Evolutionary conservation across 2,329 filamentous ascomycete genomes (phyloP).

Genomic region (Didymella pinodella): DNA sequence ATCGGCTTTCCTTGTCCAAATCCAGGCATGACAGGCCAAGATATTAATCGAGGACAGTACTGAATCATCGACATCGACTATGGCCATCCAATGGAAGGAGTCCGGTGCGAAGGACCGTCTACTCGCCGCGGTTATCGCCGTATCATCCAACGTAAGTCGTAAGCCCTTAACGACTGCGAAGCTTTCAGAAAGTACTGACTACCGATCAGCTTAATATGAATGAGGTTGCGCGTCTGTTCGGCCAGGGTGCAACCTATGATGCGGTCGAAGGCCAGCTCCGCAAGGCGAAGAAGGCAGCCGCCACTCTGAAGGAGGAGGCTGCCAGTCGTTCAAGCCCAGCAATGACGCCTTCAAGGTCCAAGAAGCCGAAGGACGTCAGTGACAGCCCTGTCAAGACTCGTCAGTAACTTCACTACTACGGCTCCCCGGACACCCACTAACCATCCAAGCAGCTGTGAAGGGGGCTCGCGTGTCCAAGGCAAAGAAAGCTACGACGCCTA

Average conservation of each 20-base stretch:
- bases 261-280: constrained; percentile 58
- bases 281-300: constrained; percentile 54
- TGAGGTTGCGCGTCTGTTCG: constrained; percentile 56
- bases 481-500: background rate
- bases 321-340: constrained; percentile 4
- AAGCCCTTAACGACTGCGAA: too few species aligned
- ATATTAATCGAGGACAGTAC: background rate
- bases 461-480: constrained; percentile 2
- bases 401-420: constrained; percentile 5
- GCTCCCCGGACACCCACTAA: background rate
- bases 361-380: constrained; percentile 9
- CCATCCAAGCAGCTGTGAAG: background rate
- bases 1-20: background rate
- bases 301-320: constrained; percentile 38
- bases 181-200: background rate
- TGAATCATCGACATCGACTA: constrained; percentile 11
- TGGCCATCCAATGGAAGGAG: constrained; percentile 51
- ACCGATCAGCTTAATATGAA: constrained; percentile 54
- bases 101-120: constrained; percentile 50
- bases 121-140: constrained; percentile 52
- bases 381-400: constrained; percentile 15
- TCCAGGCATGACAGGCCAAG: background rate
- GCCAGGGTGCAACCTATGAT: constrained; percentile 57
- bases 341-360: constrained; percentile 1
- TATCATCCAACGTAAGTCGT: constrained; percentile 6